These are phyloP conservation scores for Artemisia argyi DNA, from an alignment of 129 eudicot genomes.

Conservation along the genomic window DNA sequence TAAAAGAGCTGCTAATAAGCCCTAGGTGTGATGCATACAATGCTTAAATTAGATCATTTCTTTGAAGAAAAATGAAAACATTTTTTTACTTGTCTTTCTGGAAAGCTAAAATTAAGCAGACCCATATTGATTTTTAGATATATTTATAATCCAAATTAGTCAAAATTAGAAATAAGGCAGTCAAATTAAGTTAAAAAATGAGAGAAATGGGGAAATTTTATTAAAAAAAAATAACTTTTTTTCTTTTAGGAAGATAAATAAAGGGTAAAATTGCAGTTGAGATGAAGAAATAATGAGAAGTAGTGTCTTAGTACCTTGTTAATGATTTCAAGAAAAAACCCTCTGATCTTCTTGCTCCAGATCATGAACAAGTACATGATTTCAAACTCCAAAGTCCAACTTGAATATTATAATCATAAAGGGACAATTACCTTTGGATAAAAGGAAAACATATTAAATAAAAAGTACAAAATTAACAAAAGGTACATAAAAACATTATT, in stretches of 20 bases:
- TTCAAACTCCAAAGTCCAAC: slow-evolving; percentile 9
- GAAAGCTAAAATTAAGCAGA: no score
- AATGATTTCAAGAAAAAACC: slow-evolving; percentile 7
- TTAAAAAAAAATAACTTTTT: background rate
- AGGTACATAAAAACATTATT: background rate
- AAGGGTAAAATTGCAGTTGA: background rate
- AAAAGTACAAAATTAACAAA: slow-evolving; percentile 10
- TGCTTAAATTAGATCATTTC: slow-evolving; percentile 23
- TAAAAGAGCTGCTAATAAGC: no score
- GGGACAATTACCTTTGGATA: background rate
- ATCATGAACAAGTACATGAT: slow-evolving; percentile 16
- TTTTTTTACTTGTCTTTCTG: no score
- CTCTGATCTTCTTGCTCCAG: background rate
- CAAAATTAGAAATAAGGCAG: no score
- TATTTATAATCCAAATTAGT: no score
- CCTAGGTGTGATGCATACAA: background rate
- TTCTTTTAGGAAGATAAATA: background rate
- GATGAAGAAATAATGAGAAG: background rate
- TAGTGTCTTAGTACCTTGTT: slow-evolving; percentile 11
- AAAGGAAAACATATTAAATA: background rate
- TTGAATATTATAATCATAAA: slow-evolving; percentile 2
- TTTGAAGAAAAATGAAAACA: background rate
- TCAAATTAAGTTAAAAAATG: background rate
- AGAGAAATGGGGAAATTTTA: background rate
- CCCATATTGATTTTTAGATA: no score